These are phyloP conservation scores for Porphyra umbilicalis DNA, from an alignment of 31 red algal genomes.

Conservation along the genomic window DNA sequence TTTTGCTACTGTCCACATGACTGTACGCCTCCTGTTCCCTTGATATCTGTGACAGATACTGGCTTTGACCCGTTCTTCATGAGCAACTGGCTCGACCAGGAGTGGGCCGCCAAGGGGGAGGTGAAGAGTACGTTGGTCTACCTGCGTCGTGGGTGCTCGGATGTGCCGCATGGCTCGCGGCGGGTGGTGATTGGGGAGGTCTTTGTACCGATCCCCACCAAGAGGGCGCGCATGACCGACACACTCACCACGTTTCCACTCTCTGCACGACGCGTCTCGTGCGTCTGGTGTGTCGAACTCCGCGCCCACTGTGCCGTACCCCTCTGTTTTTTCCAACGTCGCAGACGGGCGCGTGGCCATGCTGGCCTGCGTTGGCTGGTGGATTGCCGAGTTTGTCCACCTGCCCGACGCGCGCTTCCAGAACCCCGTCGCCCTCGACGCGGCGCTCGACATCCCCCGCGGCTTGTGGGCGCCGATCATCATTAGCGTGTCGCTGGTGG, in stretches of 20 bases:
- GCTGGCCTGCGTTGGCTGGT: constrained; percentile 84
- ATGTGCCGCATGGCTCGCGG: no score
- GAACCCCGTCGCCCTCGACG: constrained; percentile 66
- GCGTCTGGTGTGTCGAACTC: no score
- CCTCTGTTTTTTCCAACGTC: background rate
- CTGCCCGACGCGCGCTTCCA: constrained; percentile 43
- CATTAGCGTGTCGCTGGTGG: constrained; percentile 43
- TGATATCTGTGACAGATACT: no score
- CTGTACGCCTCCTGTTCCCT: no score
- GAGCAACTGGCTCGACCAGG: constrained; percentile 60
- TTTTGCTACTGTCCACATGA: no score
- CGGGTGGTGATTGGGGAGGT: no score
- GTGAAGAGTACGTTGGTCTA: constrained; percentile 23
- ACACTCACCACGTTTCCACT: no score
- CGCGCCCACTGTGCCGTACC: no score
- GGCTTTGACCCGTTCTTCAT: constrained; percentile 77
- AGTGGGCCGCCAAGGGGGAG: constrained; percentile 52
- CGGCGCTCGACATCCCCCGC: constrained; percentile 61
- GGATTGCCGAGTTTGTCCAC: constrained; percentile 91
- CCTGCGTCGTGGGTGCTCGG: background rate
- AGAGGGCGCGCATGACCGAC: no score
- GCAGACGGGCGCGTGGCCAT: constrained; percentile 84
- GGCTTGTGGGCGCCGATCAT: constrained; percentile 76
- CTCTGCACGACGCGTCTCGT: no score
- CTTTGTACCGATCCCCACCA: no score